Conservation (phyloP, 1,284 basidiomycete species). For the Fomitopsis pinicola region DNA sequence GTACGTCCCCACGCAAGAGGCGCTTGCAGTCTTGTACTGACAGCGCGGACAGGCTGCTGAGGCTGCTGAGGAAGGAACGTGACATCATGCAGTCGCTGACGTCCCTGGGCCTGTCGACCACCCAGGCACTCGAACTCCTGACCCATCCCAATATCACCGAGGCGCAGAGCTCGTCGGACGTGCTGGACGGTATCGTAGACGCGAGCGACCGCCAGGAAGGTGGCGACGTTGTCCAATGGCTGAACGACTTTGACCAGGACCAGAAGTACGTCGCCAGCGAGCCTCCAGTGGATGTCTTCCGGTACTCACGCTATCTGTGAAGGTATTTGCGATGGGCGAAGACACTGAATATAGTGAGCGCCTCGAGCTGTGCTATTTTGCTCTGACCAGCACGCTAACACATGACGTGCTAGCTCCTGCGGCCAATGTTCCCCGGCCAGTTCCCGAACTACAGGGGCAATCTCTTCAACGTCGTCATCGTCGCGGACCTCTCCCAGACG, state of each 20-base stretch:
- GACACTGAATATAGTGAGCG: slow-evolving; percentile 45
- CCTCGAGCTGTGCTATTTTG: neutral
- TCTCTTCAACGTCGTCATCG: slow-evolving; percentile 76
- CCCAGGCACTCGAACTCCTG: slow-evolving; percentile 69
- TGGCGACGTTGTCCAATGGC: slow-evolving; percentile 74
- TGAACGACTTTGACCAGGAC: slow-evolving; percentile 91
- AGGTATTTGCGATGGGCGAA: slow-evolving; percentile 55
- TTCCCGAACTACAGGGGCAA: slow-evolving; percentile 73
- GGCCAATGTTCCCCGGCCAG: slow-evolving; percentile 71
- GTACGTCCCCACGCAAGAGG: slow-evolving; percentile 28
- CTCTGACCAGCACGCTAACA: neutral
- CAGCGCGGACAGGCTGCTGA: slow-evolving; percentile 47
- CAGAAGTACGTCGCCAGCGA: slow-evolving; percentile 37
- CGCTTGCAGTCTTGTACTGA: neutral
- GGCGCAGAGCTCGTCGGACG: slow-evolving; percentile 45
- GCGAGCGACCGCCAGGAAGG: slow-evolving; percentile 84
- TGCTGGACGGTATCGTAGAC: slow-evolving; percentile 78
- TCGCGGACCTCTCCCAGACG: slow-evolving; percentile 71
- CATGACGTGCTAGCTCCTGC: slow-evolving; percentile 49
- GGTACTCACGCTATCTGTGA: neutral
- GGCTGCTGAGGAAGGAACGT: slow-evolving; percentile 72
- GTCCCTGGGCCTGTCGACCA: slow-evolving; percentile 54
- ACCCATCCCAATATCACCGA: slow-evolving; percentile 54
- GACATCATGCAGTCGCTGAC: slow-evolving; percentile 58
- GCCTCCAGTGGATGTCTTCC: no score